phyloP scores from a whole-genome alignment of 1,284 basidiomycete genomes.

The Exobasidium rhododendri region DNA sequence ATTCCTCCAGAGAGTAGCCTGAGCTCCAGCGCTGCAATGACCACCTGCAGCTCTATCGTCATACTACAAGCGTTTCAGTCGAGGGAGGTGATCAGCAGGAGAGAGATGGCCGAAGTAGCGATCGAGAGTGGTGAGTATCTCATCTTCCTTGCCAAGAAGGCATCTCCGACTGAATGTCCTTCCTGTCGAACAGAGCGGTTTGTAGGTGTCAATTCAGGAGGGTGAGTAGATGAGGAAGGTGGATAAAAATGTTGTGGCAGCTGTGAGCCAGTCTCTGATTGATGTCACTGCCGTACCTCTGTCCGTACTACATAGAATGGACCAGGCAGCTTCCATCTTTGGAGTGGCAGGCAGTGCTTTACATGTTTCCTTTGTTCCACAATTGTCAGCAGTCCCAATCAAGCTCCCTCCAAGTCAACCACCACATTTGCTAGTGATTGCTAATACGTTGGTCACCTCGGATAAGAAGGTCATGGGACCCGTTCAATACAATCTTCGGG shows the following conservation, averaged over 20 bases:
- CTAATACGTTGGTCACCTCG: constrained; percentile 47
- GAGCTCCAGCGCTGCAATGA: constrained; percentile 51
- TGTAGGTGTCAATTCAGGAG: constrained; percentile 53
- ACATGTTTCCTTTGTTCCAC: constrained; percentile 48
- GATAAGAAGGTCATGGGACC: constrained; percentile 53
- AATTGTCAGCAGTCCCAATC: constrained; percentile 28
- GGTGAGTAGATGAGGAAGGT: constrained; percentile 15
- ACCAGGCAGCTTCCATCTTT: constrained; percentile 52
- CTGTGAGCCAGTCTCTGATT: too few species aligned
- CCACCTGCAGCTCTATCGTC: constrained; percentile 43
- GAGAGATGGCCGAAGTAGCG: constrained; percentile 48
- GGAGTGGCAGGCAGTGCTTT: constrained; percentile 40
- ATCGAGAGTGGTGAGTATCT: constrained; percentile 40
- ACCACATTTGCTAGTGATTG: constrained; percentile 43
- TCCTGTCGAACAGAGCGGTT: constrained; percentile 22
- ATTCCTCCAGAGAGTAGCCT: constrained; percentile 48
- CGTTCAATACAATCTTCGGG: constrained; percentile 52
- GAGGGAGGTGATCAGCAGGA: constrained; percentile 31
- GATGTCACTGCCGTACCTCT: not conserved
- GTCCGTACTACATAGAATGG: constrained; percentile 27
- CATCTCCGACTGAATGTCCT: not conserved
- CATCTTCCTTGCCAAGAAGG: too few species aligned
- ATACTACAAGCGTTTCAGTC: constrained; percentile 48
- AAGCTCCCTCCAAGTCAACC: constrained; percentile 26
- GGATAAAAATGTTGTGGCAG: not conserved